Base-by-base conservation (phyloP, 371 early-diverging fungal genomes). In the Chytridium lagenaria region DNA sequence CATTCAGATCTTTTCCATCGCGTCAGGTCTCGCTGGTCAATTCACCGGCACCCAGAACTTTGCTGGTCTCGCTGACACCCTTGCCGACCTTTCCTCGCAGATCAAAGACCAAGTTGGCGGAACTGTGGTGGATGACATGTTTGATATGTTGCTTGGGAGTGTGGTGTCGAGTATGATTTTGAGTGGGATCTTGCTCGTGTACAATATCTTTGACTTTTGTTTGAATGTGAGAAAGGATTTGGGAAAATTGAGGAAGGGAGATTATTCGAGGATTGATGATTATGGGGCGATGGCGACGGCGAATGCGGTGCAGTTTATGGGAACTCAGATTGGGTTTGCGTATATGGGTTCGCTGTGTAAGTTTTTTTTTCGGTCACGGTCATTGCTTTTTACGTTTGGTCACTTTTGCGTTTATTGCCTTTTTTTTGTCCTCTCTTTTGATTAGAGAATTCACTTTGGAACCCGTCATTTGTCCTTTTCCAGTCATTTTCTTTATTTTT, bases 231-330 rank as follows among this genome's bases (percentile, higher is more conserved):
- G n/a, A 19, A 22, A 12, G 2, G 69, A 69, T 50, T 26, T 69
- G 31, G 1, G 22, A 7, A 55, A 34, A n/a, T 23, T 69, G 55
- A 23, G 69, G 23, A 30, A 22, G 5, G 69, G 69, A n/a, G 34
- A 69, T 37, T 69, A 69, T 34, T 63, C 63, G 34, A 50, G 69
- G 55, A 26, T 69, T n/a, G 55, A 69, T 19, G 36, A 33, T 50
- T 15, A 16, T 55, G 37, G 36, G 5, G 7, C 10, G 55, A 30
- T 23, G 16, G 30, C 50, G 16, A 40, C 69, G 15, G 22, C n/a
- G 12, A 12, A 23, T 15, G 69, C 51, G 7, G 28, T 50, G 15
- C 36, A 55, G 7, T 69, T 28, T 57, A 69, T 50, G 51, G 40
- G 40, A 15, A 22, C 30, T 23, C 1, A 50, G 63, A 63, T 63